phyloP scores from a whole-genome alignment of 1,284 basidiomycete species.

The Melampsora larici-populina region DNA sequence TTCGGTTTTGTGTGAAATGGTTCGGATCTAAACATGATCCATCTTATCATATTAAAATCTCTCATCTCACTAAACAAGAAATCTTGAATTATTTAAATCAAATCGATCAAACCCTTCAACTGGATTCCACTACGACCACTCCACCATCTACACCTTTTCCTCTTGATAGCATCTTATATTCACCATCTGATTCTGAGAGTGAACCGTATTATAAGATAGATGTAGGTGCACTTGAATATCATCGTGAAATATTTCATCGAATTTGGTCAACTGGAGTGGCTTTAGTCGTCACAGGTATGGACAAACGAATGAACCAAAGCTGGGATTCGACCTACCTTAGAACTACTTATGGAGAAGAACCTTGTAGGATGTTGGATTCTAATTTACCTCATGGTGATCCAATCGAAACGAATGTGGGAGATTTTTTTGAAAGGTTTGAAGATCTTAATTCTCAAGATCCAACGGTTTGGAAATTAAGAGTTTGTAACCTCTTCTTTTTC shows the following conservation, averaged over 20 bases:
- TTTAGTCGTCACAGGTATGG: slow-evolving; percentile 47
- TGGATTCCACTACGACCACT: neutral
- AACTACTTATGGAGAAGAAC: slow-evolving; percentile 44
- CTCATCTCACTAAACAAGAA: slow-evolving; percentile 27
- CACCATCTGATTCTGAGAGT: too few relatives aligned
- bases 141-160: neutral
- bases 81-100: neutral
- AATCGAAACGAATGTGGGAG: slow-evolving; percentile 23
- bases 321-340: slow-evolving; percentile 47
- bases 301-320: neutral
- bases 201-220: slow-evolving; percentile 24
- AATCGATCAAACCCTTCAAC: neutral
- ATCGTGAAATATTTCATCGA: slow-evolving; percentile 21
- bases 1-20: slow-evolving; percentile 16
- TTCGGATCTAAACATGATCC: neutral
- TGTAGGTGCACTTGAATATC: slow-evolving; percentile 15
- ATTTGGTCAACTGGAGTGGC: slow-evolving; percentile 46
- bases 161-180: slow-evolving; percentile 7
- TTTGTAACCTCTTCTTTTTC: slow-evolving; percentile 6
- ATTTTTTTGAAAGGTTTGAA: slow-evolving; percentile 35
- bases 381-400: slow-evolving; percentile 42
- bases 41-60: slow-evolving; percentile 16
- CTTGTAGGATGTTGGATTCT: slow-evolving; percentile 47
- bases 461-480: slow-evolving; percentile 41
- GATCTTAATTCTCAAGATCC: slow-evolving; percentile 46